Base-by-base conservation (phyloP, 2,329 filamentous ascomycete species). In the Cytospora piceicola region DNA sequence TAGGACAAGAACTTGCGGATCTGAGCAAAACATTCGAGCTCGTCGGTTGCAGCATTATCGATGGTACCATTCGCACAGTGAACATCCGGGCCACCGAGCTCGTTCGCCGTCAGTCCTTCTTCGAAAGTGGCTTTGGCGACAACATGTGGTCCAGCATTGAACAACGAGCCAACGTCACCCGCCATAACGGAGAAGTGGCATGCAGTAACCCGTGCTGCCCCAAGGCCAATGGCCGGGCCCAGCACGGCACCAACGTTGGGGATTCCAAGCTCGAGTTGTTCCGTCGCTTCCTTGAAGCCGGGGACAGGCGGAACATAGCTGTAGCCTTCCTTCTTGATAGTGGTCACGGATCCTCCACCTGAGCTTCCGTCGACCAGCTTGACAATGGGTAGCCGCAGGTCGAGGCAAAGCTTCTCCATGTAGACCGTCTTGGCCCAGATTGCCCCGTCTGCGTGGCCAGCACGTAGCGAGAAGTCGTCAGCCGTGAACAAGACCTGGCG, bases 101-200 rank as follows among this genome's bases (percentile, higher is more conserved):
- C 85, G 15, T 80, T 81, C 57, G 88, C 83, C 4, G 78, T 82
- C 3, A 89, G 73, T 0, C 82, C 86, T 75, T 89, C 87, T 72
- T 89, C 87, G 69, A 88, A 89, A 0, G 87, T 90, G 1, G 87
- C 87, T 8, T 82, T 78, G 58, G 85, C 83, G 22, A 89, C 87
- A 0, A 89, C 86, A 67, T 84, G 83, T 0, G 87, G 86, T 0
- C 87, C 87, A 8, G 87, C 87, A 71, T 89, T 89, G 72, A 90
- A 88, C 29, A 89, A 71, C 0, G 81, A 80, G 0, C 87, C 87
- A 1, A 90, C 79, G 72, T 89, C 85, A 5, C 77, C 85, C 3
- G 87, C 86, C 87, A 89, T 89, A 39, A 89, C 87, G 1, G 82
- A 86, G 71, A 89, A 90, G 71, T 89, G 87, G 55, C 85, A 88